Evolutionary conservation across 2,329 filamentous ascomycete species (phyloP).

Genomic region (Epichloe sp.): DNA sequence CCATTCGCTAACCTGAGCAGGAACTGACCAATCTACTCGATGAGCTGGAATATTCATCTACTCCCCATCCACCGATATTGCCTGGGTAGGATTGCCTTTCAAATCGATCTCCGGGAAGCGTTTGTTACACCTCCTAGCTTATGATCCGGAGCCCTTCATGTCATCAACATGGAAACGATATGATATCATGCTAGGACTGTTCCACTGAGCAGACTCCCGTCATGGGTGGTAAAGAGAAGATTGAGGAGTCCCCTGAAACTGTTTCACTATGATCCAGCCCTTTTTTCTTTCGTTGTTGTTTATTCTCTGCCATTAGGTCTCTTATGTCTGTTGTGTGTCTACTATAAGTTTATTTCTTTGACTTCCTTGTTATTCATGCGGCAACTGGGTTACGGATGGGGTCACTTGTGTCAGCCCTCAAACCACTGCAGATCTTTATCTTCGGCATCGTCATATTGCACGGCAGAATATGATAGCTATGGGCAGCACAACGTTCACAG

Average conservation of each 20-base stretch:
- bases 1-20: slow-evolving; percentile 17
- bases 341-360: slow-evolving; percentile 15
- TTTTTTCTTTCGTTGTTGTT: background rate
- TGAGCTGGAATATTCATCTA: background rate
- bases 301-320: background rate
- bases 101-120: background rate
- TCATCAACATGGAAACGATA: background rate
- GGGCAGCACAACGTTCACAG: slow-evolving; percentile 22
- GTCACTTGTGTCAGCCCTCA: slow-evolving; percentile 26
- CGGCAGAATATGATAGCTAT: slow-evolving; percentile 25
- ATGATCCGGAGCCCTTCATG: background rate
- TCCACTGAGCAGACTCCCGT: background rate
- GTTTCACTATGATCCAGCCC: background rate
- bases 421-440: slow-evolving; percentile 26
- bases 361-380: slow-evolving; percentile 19
- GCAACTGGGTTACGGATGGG: slow-evolving; percentile 22
- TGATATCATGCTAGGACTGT: background rate
- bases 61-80: background rate
- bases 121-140: background rate
- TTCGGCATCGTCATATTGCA: slow-evolving; percentile 25
- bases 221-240: background rate
- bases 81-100: background rate
- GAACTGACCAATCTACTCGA: slow-evolving; percentile 15
- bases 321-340: slow-evolving; percentile 9
- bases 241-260: background rate